phyloP scores from a whole-genome alignment of 2,329 filamentous ascomycete species.

The Fusarium tanahbumbuense region DNA sequence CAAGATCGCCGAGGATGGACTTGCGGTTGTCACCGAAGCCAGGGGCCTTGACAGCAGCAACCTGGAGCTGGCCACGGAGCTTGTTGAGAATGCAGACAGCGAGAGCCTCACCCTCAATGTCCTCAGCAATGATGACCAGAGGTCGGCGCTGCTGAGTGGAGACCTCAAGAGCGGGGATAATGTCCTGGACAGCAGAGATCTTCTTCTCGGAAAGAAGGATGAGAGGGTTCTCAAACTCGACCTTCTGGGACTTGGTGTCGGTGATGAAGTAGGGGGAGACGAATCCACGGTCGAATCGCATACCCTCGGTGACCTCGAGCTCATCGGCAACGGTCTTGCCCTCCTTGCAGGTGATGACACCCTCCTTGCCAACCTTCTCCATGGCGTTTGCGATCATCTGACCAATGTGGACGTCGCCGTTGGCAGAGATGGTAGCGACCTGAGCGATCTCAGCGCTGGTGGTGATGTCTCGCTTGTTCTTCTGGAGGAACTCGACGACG shows the following conservation, averaged over 20 bases:
- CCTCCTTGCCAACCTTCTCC: conserved; percentile 99
- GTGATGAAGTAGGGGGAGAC: conserved; percentile 99
- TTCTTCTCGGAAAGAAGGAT: conserved; percentile 99
- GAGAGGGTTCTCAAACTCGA: conserved; percentile 99
- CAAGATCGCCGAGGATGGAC: conserved; percentile 97
- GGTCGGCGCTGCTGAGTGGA: conserved; percentile 95
- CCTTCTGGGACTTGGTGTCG: conserved; percentile 97
- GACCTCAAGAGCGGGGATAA: conserved; percentile 96
- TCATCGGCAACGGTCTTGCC: conserved; percentile 98
- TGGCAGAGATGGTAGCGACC: conserved; percentile 97
- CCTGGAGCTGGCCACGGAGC: conserved; percentile 98
- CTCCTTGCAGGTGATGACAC: conserved; percentile 99
- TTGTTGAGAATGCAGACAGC: conserved; percentile 99
- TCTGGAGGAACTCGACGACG: conserved; percentile 92
- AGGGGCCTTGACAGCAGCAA: conserved; percentile 97
- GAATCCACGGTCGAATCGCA: conserved; percentile 99
- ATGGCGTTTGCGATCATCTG: conserved; percentile 97
- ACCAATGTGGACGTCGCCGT: conserved; percentile 95
- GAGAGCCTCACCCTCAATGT: conserved; percentile 98
- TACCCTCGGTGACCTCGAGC: conserved; percentile 98
- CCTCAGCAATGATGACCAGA: conserved; percentile 98
- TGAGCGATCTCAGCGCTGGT: conserved; percentile 97
- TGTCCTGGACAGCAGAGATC: conserved; percentile 99
- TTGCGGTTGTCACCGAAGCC: conserved; percentile 99
- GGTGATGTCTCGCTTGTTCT: conserved; percentile 98